These are phyloP conservation scores for Zygosaccharomyces bailii DNA, from an alignment of 805 yeast genomes.

Conservation along the genomic window DNA sequence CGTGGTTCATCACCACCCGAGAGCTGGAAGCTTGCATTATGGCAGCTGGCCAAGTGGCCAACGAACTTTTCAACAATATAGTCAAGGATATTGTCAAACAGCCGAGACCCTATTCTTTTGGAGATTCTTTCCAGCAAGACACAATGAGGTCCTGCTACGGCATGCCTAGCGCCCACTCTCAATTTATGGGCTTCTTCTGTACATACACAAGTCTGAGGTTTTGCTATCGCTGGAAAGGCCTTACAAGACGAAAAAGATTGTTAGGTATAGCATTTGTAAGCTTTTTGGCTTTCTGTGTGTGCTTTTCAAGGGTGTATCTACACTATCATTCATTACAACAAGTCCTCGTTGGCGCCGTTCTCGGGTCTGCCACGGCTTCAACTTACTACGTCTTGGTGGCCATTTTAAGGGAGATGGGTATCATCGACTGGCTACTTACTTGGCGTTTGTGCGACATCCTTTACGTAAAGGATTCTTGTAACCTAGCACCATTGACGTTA, in stretches of 20 bases:
- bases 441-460: slow-evolving; percentile 53
- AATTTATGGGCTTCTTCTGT: slow-evolving; percentile 87
- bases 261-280: slow-evolving; percentile 32
- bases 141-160: slow-evolving; percentile 68
- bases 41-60: slow-evolving; percentile 80
- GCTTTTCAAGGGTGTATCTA: slow-evolving; percentile 71
- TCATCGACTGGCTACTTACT: slow-evolving; percentile 59
- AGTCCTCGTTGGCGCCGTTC: slow-evolving; percentile 63
- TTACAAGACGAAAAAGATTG: slow-evolving; percentile 31
- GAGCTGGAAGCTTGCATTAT: slow-evolving; percentile 82
- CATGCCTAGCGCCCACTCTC: slow-evolving; percentile 97
- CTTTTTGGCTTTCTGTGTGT: slow-evolving; percentile 41
- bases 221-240: slow-evolving; percentile 42
- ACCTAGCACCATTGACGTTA: slow-evolving; percentile 45
- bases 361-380: slow-evolving; percentile 62
- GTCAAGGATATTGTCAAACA: slow-evolving; percentile 62
- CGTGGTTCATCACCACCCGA: slow-evolving; percentile 78
- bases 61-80: slow-evolving; percentile 68
- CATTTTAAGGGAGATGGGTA: slow-evolving; percentile 60
- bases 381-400: slow-evolving; percentile 52
- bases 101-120: slow-evolving; percentile 61
- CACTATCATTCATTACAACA: slow-evolving; percentile 73
- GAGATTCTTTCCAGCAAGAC: slow-evolving; percentile 36
- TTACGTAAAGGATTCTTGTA: slow-evolving; percentile 59
- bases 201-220: slow-evolving; percentile 49